phyloP scores from a whole-genome alignment of 352 stramenopile species.

The Phytophthora meadii region DNA sequence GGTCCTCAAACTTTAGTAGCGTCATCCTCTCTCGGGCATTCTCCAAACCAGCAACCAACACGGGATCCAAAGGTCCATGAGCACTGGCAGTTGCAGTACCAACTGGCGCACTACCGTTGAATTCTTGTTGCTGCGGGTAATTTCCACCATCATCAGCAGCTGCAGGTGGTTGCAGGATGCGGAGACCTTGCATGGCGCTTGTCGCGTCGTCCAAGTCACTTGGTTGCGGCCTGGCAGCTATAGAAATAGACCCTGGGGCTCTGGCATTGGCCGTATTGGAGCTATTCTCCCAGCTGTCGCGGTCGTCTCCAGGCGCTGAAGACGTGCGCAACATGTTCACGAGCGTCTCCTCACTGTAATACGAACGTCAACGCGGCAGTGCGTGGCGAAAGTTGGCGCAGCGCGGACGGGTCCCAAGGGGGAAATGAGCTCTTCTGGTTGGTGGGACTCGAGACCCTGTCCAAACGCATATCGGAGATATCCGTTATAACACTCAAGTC shows the following conservation, averaged over 20 bases:
- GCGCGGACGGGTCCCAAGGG: slow-evolving; percentile 10
- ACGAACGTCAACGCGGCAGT: not conserved
- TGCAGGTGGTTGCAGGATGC: slow-evolving; percentile 45
- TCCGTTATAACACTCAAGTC: slow-evolving; percentile 18
- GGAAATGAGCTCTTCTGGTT: slow-evolving; percentile 35
- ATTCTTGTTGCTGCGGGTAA: slow-evolving; percentile 45
- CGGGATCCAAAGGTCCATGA: slow-evolving; percentile 72
- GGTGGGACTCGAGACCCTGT: slow-evolving; percentile 25
- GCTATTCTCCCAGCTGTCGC: slow-evolving; percentile 54
- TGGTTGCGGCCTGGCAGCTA: slow-evolving; percentile 12
- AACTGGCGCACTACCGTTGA: slow-evolving; percentile 37
- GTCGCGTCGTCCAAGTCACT: slow-evolving; percentile 29
- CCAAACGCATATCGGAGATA: slow-evolving; percentile 10
- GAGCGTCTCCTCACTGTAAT: slow-evolving; percentile 16
- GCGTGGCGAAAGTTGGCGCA: not conserved
- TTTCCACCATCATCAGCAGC: slow-evolving; percentile 52
- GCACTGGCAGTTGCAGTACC: slow-evolving; percentile 69
- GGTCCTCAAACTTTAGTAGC: slow-evolving; percentile 88
- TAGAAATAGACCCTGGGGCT: slow-evolving; percentile 10
- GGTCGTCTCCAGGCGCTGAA: slow-evolving; percentile 19
- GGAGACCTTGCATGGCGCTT: slow-evolving; percentile 44
- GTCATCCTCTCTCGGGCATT: slow-evolving; percentile 83
- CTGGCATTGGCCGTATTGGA: slow-evolving; percentile 4
- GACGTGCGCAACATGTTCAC: slow-evolving; percentile 38
- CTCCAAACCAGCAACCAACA: slow-evolving; percentile 80